Conservation (phyloP, 139 green algal species). For the Haematococcus sp. region DNA sequence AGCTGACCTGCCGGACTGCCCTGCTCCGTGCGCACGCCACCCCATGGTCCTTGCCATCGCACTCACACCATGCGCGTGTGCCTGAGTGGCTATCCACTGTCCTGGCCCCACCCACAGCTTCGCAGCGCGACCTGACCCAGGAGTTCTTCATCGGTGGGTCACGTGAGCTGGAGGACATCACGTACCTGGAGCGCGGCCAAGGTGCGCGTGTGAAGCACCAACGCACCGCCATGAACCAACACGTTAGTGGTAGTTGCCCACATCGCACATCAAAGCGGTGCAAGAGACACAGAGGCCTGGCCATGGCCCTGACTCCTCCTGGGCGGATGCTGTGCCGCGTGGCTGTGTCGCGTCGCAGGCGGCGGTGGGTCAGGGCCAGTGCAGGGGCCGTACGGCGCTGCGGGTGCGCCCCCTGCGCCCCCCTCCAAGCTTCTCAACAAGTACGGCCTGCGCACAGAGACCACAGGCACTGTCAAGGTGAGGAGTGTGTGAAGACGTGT, state of each 20-base stretch:
- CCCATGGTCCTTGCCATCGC: too few species aligned
- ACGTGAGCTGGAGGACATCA: conserved; percentile 48
- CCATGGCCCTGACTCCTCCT: too few species aligned
- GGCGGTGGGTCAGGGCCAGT: not conserved
- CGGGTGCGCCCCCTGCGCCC: not conserved
- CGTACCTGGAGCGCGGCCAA: conserved; percentile 30
- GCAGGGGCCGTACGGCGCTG: too few species aligned
- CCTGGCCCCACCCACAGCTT: conserved; percentile 28
- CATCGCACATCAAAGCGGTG: not conserved
- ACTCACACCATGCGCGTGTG: too few species aligned
- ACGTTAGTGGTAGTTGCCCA: too few species aligned
- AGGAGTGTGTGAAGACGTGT: not conserved
- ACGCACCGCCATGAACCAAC: too few species aligned
- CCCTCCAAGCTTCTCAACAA: conserved; percentile 44
- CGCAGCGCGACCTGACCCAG: conserved; percentile 33
- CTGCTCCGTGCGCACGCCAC: too few species aligned
- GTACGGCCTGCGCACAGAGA: conserved; percentile 57
- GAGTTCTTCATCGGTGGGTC: conserved; percentile 61
- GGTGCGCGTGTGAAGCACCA: not conserved
- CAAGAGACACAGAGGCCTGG: not conserved
- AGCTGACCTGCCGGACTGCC: too few species aligned
- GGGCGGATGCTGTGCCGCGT: too few species aligned
- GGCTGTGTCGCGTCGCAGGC: too few species aligned
- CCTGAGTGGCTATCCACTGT: not conserved
- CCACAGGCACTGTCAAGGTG: conserved; percentile 52